Percentiles rank a stretch among this genome's conserved stretches.
phyloP scores from a whole-genome alignment of 768 basidiomycete genomes.

The Boletus bicolor region DNA sequence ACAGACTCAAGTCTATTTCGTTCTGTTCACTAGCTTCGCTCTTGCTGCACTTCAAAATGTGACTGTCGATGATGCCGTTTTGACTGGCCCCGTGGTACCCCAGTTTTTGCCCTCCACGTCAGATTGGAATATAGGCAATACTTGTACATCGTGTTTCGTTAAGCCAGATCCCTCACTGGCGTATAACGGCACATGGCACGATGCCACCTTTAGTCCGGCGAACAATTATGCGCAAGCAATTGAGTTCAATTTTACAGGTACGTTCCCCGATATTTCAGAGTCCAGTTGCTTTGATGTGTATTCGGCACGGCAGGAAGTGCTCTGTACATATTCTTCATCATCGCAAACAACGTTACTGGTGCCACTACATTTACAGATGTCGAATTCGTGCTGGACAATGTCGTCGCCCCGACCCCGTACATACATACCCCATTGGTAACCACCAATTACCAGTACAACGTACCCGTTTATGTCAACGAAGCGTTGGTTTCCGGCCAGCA shows the following conservation, averaged over 20 bases:
- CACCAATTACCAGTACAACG: constrained; percentile 13
- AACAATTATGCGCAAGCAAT: neutral
- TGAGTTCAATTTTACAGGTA: constrained; percentile 12
- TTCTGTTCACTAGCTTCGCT: no score
- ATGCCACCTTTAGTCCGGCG: neutral
- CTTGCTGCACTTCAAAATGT: no score
- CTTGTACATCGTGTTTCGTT: neutral
- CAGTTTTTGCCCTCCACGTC: no score
- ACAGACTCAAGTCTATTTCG: no score
- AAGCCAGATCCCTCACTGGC: neutral
- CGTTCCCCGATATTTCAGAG: no score
- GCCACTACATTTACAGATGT: neutral
- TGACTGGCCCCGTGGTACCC: no score
- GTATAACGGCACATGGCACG: constrained; percentile 21
- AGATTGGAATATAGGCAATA: no score
- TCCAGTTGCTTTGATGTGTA: no score
- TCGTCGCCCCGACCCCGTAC: neutral
- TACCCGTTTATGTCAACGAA: constrained; percentile 6
- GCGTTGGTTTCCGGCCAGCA: neutral
- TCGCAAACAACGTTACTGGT: constrained; percentile 1
- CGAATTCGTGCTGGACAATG: constrained; percentile 9
- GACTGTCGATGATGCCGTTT: no score
- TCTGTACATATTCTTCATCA: constrained; percentile 19
- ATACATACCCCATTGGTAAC: neutral
- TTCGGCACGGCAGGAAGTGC: neutral